Base-by-base conservation (phyloP, 163 green algal genomes). In the Prototheca stagnorum region DNA sequence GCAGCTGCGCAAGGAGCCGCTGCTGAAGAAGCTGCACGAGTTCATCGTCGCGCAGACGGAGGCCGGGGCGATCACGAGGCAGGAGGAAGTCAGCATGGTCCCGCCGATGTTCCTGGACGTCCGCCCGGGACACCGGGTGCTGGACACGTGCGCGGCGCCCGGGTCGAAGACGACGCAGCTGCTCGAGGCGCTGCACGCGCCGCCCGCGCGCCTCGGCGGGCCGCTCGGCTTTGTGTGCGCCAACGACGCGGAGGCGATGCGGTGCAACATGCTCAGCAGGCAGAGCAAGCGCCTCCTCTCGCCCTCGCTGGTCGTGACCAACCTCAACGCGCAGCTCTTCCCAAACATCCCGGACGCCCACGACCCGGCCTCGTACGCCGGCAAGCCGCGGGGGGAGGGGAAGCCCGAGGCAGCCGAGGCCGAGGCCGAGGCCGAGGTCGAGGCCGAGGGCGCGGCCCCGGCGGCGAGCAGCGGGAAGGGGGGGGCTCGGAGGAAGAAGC, bases 41-140 rank as follows among this genome's bases (percentile, higher is more conserved):
- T 94, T 91, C 61, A 74, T 98, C 53, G 93, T 92, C 65, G 44
- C 62, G 2, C 77, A 87, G 51, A 91, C 81, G 26, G 58, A 67
- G 35, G 55, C 59, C 11, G 89, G 89, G 22, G 79, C 49, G 67
- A 97, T 99, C 75, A 93, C 78, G 6, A 65, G 90, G 6, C 90
- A 97, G 74, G 89, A 98, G 66, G 85, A 84, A 6, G 90, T 95
- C 46, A 92, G 77, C 49, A 95, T 97, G 88, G 76, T 95, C 37
- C 90, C 90, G 7, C 86, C 91, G 0, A 67, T 98, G 21, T 85
- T 99, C 44, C 71, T 99, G 55, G 90, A 95, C 49, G 85, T 97
- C 36, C 70, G 88, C 57, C 81, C 90, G 1, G 53, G 88, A 23
- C 86, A 97, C 76, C 64, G 54, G 49, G 80, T 95, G 39, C 70